Evolutionary conservation across 306 rosid genomes (phyloP).

Genomic region (Cucurbita moschata): DNA sequence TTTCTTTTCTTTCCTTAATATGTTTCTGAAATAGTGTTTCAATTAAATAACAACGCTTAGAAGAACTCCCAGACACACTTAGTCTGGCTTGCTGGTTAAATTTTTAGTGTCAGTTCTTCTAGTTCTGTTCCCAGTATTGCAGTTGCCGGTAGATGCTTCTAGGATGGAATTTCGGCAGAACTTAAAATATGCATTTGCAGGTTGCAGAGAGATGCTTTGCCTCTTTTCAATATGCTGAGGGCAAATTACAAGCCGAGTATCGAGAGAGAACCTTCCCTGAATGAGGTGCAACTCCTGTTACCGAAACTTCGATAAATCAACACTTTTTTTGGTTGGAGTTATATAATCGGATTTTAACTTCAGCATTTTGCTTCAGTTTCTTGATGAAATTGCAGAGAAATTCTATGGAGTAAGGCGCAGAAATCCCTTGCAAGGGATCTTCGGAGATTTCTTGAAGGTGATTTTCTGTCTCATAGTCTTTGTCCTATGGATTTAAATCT

Average conservation of each 20-base stretch:
- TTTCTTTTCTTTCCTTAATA: neutral
- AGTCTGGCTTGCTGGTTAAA: neutral
- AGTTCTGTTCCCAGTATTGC: neutral
- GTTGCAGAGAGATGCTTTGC: conserved; percentile 85
- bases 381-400: conserved; percentile 71
- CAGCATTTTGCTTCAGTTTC: conserved; percentile 42
- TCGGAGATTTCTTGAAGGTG: conserved; percentile 89
- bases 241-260: conserved; percentile 45
- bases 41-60: neutral
- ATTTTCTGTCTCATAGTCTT: neutral
- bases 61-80: neutral
- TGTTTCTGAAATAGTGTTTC: neutral
- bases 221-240: conserved; percentile 75
- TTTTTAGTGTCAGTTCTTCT: neutral
- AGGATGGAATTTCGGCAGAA: neutral
- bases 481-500: neutral
- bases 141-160: neutral
- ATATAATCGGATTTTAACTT: conserved; percentile 19
- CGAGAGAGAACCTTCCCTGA: conserved; percentile 68
- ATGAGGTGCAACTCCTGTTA: conserved; percentile 42
- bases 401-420: conserved; percentile 71
- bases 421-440: conserved; percentile 83
- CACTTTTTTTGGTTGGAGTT: neutral
- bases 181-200: conserved; percentile 25
- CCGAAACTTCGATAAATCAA: neutral